Conservation (phyloP, 2,329 filamentous ascomycete genomes). For the Hymenotorrendiella dingleyae region DNA sequence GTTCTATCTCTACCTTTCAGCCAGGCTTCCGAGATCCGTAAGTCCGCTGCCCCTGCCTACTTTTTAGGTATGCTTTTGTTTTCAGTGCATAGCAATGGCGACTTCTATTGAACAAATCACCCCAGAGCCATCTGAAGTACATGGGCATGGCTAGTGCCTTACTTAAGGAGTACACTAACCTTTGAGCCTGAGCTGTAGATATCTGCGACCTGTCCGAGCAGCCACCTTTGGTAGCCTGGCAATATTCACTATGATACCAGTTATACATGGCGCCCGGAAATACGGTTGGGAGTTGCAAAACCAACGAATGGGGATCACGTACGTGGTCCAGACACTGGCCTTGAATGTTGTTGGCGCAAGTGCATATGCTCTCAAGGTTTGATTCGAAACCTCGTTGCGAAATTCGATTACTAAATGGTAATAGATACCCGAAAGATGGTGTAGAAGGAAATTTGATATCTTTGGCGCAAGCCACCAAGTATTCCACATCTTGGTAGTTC, state of each 20-base stretch:
- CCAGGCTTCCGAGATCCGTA: slow-evolving; percentile 34
- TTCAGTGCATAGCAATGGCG: too few species aligned
- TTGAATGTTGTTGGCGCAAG: slow-evolving; percentile 35
- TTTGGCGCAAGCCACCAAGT: slow-evolving; percentile 43
- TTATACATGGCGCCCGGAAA: slow-evolving; percentile 33
- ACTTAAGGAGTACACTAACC: too few species aligned
- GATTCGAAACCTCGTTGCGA: background rate
- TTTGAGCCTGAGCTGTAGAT: too few species aligned
- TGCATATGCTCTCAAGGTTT: slow-evolving; percentile 34
- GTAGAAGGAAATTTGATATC: slow-evolving; percentile 39
- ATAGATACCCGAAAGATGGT: slow-evolving; percentile 40
- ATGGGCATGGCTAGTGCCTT: too few species aligned
- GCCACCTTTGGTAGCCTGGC: slow-evolving; percentile 38
- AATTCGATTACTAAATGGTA: background rate
- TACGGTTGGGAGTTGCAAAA: slow-evolving; percentile 32
- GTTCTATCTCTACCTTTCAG: slow-evolving; percentile 34
- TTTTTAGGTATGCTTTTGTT: too few species aligned
- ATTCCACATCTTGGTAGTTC: slow-evolving; percentile 42
- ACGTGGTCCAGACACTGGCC: slow-evolving; percentile 34
- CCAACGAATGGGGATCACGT: slow-evolving; percentile 35
- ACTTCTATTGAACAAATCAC: too few species aligned
- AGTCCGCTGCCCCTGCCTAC: too few species aligned
- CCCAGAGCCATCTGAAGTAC: too few species aligned
- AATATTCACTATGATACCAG: slow-evolving; percentile 35
- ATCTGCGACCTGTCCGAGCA: slow-evolving; percentile 35